Percentiles rank a stretch among this genome's conserved stretches.
These are phyloP conservation scores for Apiotrichum gracile DNA, from an alignment of 1,284 basidiomycete species.

Conservation along the genomic window DNA sequence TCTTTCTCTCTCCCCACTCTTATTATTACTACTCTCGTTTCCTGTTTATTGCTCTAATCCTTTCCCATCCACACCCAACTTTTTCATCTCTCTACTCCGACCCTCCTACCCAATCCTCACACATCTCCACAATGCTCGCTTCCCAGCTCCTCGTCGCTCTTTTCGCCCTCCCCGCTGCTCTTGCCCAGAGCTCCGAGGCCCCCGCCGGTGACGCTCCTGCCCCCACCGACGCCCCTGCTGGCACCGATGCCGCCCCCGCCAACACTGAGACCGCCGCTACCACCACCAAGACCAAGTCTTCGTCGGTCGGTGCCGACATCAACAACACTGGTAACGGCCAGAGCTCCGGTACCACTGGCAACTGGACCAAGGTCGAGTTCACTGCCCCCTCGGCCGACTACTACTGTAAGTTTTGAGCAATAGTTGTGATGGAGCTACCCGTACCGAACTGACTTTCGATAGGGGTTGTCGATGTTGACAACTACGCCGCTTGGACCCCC, in stretches of 20 bases:
- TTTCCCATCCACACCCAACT: neutral
- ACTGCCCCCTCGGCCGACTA: constrained; percentile 11
- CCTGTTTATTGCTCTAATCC: no score
- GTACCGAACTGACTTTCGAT: no score
- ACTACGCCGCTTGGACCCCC: constrained; percentile 9
- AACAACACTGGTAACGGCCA: constrained; percentile 10
- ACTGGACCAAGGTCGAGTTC: constrained; percentile 23
- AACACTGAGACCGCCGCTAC: neutral
- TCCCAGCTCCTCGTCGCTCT: constrained; percentile 11
- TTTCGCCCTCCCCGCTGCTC: constrained; percentile 9
- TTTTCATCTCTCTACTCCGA: neutral
- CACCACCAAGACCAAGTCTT: neutral
- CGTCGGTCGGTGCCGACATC: constrained; percentile 4
- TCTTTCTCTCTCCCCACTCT: no score
- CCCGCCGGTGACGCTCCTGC: constrained; percentile 6
- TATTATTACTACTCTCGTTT: no score
- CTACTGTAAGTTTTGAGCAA: constrained; percentile 2
- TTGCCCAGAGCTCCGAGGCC: constrained; percentile 6
- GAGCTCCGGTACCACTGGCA: neutral
- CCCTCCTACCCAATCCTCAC: neutral
- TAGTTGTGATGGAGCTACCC: neutral
- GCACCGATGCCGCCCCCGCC: constrained; percentile 3
- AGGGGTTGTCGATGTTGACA: constrained; percentile 9
- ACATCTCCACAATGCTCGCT: constrained; percentile 2
- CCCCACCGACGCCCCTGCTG: constrained; percentile 4